Conservation (phyloP, 1,284 basidiomycete species). For the Cryptococcus maquisensis region DNA sequence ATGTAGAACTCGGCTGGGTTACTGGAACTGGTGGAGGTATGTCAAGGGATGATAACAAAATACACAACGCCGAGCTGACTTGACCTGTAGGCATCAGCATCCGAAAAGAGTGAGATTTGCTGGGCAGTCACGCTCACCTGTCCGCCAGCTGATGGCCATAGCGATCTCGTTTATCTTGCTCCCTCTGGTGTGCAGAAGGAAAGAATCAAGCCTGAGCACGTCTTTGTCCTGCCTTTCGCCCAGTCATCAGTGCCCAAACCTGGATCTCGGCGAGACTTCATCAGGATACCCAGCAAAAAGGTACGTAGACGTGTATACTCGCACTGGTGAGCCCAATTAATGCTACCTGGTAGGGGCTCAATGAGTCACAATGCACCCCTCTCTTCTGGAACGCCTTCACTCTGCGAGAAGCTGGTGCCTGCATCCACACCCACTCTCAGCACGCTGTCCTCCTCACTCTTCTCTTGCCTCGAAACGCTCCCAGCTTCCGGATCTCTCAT, state of each 20-base stretch:
- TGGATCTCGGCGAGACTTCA: constrained; percentile 64
- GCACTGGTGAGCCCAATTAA: background rate
- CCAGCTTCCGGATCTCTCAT: constrained; percentile 67
- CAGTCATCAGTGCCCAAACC: constrained; percentile 58
- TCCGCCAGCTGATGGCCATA: constrained; percentile 31
- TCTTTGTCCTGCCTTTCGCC: constrained; percentile 78
- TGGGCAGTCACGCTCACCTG: background rate
- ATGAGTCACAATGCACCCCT: constrained; percentile 77
- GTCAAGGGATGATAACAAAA: background rate
- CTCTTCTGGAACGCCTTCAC: constrained; percentile 89
- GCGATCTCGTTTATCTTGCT: constrained; percentile 75
- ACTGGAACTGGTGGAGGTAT: constrained; percentile 55
- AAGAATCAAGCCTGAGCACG: constrained; percentile 69
- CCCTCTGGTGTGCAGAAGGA: constrained; percentile 77
- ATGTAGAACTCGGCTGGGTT: constrained; percentile 61
- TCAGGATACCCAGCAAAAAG: constrained; percentile 63
- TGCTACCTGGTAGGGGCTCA: constrained; percentile 51
- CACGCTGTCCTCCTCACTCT: constrained; percentile 80
- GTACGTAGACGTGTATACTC: constrained; percentile 17
- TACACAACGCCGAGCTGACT: background rate
- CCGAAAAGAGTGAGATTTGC: constrained; percentile 57
- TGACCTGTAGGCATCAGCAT: constrained; percentile 59
- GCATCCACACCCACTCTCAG: constrained; percentile 83
- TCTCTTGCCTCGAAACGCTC: constrained; percentile 58
- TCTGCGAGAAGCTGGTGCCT: constrained; percentile 67